A percentile compares a stretch with the other conserved stretches of the same genome.
Evolutionary conservation across 2,329 filamentous ascomycete species (phyloP).

Genomic region (Pyrenochaeta sp.): DNA sequence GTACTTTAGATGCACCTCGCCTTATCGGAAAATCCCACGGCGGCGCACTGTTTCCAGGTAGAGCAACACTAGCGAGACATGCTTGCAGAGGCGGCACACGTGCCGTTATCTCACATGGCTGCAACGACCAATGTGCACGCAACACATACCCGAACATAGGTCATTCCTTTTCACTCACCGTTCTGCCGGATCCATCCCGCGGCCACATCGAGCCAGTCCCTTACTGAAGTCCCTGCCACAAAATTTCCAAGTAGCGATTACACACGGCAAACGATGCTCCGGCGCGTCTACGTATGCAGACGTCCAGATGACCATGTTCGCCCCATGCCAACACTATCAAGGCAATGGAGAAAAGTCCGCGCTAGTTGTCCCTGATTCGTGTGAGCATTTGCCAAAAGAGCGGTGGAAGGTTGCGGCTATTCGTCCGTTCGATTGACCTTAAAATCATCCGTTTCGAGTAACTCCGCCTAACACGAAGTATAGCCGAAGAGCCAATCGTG

Average conservation of each 20-base stretch:
- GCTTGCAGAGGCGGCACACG: constrained; percentile 20
- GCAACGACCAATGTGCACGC: constrained; percentile 22
- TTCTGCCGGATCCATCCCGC: constrained; percentile 23
- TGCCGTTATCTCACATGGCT: constrained; percentile 15
- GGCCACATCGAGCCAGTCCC: constrained; percentile 13
- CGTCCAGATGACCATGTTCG: constrained; percentile 32
- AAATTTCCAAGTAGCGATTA: constrained; percentile 3
- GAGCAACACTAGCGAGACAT: constrained; percentile 25
- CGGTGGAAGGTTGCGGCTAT: constrained; percentile 26
- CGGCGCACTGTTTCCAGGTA: constrained; percentile 23
- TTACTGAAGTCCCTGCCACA: constrained; percentile 11
- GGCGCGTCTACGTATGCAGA: constrained; percentile 22
- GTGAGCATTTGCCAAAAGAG: constrained; percentile 25
- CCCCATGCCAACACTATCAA: constrained; percentile 14
- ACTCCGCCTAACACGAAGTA: constrained; percentile 4
- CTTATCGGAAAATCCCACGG: constrained; percentile 34
- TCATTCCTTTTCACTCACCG: constrained; percentile 27
- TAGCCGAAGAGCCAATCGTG: neutral
- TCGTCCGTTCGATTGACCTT: constrained; percentile 8
- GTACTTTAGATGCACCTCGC: constrained; percentile 13
- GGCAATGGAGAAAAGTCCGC: constrained; percentile 1
- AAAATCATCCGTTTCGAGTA: constrained; percentile 7
- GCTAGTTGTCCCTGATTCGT: constrained; percentile 1
- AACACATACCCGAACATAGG: constrained; percentile 23
- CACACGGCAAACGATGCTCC: constrained; percentile 30